A percentile compares a stretch with the other conserved stretches of the same genome.
Evolutionary conservation across 805 yeast species (phyloP).

Genomic region (Cyberlindnera galapagoensis): DNA sequence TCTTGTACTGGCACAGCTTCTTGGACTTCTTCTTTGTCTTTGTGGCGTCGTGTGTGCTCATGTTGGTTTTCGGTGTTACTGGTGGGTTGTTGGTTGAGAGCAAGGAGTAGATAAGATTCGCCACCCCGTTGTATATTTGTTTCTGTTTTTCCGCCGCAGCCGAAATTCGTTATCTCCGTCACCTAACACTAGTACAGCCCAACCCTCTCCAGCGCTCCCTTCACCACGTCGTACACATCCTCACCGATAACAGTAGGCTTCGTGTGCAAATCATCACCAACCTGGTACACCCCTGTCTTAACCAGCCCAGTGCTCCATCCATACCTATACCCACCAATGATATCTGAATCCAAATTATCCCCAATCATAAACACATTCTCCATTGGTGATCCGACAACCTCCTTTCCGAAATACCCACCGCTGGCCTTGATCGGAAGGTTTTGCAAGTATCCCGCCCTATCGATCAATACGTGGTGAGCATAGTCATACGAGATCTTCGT

Average conservation of each 20-base stretch:
- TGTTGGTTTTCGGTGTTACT: conserved; percentile 1
- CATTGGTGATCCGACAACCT: conserved; percentile 33
- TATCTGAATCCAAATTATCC: conserved; percentile 92
- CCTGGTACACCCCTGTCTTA: conserved; percentile 80
- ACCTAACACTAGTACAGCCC: conserved; percentile 14
- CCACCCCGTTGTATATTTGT: not conserved
- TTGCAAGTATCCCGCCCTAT: conserved; percentile 26
- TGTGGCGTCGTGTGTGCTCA: conserved; percentile 4
- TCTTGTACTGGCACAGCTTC: conserved; percentile 22
- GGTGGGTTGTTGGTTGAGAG: conserved; percentile 1
- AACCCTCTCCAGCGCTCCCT: conserved; percentile 13
- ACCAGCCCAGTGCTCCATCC: conserved; percentile 90
- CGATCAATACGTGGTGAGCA: conserved; percentile 64
- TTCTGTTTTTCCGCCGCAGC: too few relatives aligned
- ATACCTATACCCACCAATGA: conserved; percentile 76
- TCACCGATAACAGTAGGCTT: conserved; percentile 45
- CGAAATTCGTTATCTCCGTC: too few relatives aligned
- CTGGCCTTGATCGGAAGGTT: not conserved
- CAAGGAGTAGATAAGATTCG: too few relatives aligned
- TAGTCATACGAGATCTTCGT: conserved; percentile 71
- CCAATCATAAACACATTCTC: conserved; percentile 88
- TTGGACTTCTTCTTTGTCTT: conserved; percentile 25
- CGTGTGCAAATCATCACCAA: conserved; percentile 38
- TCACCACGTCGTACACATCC: conserved; percentile 48
- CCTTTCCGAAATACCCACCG: conserved; percentile 17